These are phyloP conservation scores for Penicillium sp. DNA, from an alignment of 2,329 filamentous ascomycete genomes.

Conservation along the genomic window DNA sequence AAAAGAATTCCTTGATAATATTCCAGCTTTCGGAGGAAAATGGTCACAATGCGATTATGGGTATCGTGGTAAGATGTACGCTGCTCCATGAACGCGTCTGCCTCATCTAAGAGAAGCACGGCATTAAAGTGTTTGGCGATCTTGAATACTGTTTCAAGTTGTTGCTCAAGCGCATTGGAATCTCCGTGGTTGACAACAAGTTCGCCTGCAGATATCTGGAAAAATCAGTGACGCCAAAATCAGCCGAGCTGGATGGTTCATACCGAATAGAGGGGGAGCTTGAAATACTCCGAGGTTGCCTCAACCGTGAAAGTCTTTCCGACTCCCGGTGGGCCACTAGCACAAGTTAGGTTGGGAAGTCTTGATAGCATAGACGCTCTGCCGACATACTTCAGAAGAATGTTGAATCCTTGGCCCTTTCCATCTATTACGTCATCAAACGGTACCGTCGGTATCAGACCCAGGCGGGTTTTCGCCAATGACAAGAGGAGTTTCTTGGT, in stretches of 20 bases:
- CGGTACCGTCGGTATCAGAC: conserved; percentile 15
- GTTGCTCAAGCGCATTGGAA: conserved; percentile 21
- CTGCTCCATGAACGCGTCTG: conserved; percentile 38
- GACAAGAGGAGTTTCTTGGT: conserved; percentile 21
- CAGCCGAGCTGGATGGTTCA: background rate
- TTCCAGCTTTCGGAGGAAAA: conserved; percentile 44
- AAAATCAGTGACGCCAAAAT: conserved; percentile 7
- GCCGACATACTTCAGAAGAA: conserved; percentile 27
- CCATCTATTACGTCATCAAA: conserved; percentile 35
- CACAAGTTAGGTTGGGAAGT: conserved; percentile 6
- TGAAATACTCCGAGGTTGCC: conserved; percentile 29
- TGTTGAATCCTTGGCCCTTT: conserved; percentile 35
- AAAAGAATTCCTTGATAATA: conserved; percentile 44
- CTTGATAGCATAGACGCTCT: conserved; percentile 8
- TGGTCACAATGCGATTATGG: conserved; percentile 29
- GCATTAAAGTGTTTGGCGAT: conserved; percentile 28
- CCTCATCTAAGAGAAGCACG: conserved; percentile 43
- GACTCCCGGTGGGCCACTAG: conserved; percentile 15
- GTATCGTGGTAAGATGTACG: conserved; percentile 24
- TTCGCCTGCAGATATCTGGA: conserved; percentile 21
- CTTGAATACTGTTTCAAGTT: conserved; percentile 28
- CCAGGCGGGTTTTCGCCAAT: conserved; percentile 17
- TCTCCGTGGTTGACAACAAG: conserved; percentile 21
- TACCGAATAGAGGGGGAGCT: conserved; percentile 28
- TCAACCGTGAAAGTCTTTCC: conserved; percentile 41